Evolutionary conservation across 495 filamentous ascomycete genomes (phyloP).

Genomic region (Trichodelitschia bisporula): DNA sequence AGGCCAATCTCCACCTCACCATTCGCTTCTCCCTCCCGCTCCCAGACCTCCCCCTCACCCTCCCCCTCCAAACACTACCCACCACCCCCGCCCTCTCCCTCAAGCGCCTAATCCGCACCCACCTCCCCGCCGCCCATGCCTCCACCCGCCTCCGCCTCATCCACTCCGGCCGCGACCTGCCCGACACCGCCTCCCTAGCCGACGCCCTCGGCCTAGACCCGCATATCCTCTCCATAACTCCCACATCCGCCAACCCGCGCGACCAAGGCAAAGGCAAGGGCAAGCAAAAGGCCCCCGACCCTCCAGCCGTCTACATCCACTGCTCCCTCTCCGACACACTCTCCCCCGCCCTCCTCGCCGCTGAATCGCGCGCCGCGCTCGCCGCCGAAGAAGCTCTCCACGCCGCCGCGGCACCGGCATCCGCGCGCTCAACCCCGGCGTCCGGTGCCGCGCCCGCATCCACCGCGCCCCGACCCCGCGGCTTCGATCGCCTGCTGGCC

Average conservation of each 20-base stretch:
- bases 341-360: constrained; percentile 35
- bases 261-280: constrained; percentile 24
- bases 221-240: constrained; percentile 25
- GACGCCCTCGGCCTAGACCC: constrained; percentile 39
- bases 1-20: constrained; percentile 45
- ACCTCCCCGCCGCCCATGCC: constrained; percentile 35
- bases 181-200: constrained; percentile 39
- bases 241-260: constrained; percentile 16
- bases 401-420: constrained; percentile 2
- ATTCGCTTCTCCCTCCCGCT: constrained; percentile 74
- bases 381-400: constrained; percentile 12
- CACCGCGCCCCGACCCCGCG: constrained; percentile 33
- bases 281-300: constrained; percentile 32
- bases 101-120: constrained; percentile 55
- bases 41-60: constrained; percentile 57
- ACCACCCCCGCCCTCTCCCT: constrained; percentile 48
- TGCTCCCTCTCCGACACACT: constrained; percentile 67
- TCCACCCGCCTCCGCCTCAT: constrained; percentile 61
- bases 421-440: constrained; percentile 2
- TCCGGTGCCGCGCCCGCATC: neutral
- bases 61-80: constrained; percentile 35
- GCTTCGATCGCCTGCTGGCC: constrained; percentile 67
- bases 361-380: constrained; percentile 32
- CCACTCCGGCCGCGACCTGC: constrained; percentile 61
- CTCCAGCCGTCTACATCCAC: constrained; percentile 47